Base-by-base conservation (phyloP, 148 eudicot species). In the Suaeda aralocaspica region DNA sequence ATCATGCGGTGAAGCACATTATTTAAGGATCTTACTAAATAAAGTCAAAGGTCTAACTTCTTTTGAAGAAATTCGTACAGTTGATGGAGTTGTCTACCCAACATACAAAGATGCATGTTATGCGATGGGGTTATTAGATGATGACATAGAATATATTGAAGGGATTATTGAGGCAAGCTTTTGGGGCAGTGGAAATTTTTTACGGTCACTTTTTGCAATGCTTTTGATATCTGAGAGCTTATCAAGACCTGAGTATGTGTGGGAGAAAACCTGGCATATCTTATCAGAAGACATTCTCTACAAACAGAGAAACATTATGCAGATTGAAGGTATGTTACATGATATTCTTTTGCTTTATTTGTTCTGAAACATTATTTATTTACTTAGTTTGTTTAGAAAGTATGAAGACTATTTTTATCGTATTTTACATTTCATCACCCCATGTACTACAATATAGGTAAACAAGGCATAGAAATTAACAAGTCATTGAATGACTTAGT, bases 111-210 rank as follows among this genome's bases (percentile, higher is more conserved):
- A 65, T 9, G 53, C 68, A 3, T 65, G 68, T 18, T 65, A 65
- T 42, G 53, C 31, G 18, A 24, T 45, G 10, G 58, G 59, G 6
- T 21, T 74, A 6, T 44, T 74, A 16, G 71, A 66, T 9, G 77
- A 74, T 59, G 77, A 66, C 25, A 74, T 30, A 29, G 66, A 74
- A 14, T 74, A 74, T 34, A 13, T 74, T 24, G 58, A 67, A 44
- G 57, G 26, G 1, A 74, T 74, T 5, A 3, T 42, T 2, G 36
- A 74, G 46, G 71, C 72, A 26, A 74, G 67, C 16, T 9, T 5
- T 13, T 74, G 66, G 65, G 64, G 55, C 6, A 36, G 29, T 1
- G 24, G 53, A 26, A n/a, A 41, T 39, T 56, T 39, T 55, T 55
- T 73, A 34, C 52, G 69, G 15, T 25, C 36, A 31, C 26, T 73